Conservation (phyloP, 352 stramenopile species). For the Globisporangium parvum region DNA sequence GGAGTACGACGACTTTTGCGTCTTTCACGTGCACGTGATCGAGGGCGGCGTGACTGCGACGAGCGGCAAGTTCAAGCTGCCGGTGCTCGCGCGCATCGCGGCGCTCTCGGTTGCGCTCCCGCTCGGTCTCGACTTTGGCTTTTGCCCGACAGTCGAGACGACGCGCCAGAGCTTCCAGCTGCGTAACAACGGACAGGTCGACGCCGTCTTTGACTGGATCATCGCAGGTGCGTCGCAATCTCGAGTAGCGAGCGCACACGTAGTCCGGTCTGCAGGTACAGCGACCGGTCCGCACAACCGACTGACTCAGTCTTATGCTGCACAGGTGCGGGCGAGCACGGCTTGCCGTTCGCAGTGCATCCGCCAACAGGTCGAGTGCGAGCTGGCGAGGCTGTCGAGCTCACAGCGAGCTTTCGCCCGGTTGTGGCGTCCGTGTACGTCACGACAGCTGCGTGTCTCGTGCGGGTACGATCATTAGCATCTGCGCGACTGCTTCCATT, state of each 20-base stretch:
- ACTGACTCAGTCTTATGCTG: neutral
- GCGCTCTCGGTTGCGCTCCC: conserved; percentile 57
- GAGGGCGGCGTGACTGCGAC: conserved; percentile 61
- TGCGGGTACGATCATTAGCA: conserved; percentile 33
- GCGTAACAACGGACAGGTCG: conserved; percentile 85
- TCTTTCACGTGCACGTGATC: conserved; percentile 85
- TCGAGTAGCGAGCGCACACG: no score
- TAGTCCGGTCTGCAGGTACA: no score
- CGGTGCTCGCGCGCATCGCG: conserved; percentile 79
- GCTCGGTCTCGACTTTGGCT: conserved; percentile 78
- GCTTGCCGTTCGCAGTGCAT: conserved; percentile 72
- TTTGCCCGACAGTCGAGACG: conserved; percentile 85
- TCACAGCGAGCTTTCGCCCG: conserved; percentile 73
- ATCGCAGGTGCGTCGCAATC: conserved; percentile 22
- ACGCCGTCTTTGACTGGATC: conserved; percentile 81
- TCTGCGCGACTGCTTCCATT: conserved; percentile 4
- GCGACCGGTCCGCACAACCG: neutral
- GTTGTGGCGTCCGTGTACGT: conserved; percentile 81
- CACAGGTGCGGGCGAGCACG: conserved; percentile 44
- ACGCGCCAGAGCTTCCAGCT: conserved; percentile 68
- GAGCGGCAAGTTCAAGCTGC: conserved; percentile 81
- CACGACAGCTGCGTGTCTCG: conserved; percentile 55
- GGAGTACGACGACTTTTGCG: conserved; percentile 90
- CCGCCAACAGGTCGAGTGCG: conserved; percentile 57
- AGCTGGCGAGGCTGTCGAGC: conserved; percentile 54